Conservation (phyloP, 371 early-diverging fungal genomes). For the Mortierella sp. region DNA sequence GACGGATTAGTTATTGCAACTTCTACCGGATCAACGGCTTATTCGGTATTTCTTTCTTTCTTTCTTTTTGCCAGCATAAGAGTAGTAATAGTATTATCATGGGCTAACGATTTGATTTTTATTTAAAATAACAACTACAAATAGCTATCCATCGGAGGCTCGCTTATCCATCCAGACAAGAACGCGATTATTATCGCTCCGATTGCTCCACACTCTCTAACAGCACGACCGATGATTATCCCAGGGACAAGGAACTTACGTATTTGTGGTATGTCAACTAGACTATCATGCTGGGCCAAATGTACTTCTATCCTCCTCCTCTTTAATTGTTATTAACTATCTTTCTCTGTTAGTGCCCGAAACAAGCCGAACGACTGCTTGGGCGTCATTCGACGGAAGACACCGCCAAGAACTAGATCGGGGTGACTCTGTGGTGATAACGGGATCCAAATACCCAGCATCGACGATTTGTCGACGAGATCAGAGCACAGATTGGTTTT, state of each 20-base stretch:
- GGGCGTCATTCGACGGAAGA: constrained; percentile 73
- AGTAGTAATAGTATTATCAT: background rate
- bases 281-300: background rate
- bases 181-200: constrained; percentile 64
- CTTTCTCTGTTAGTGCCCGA: constrained; percentile 36
- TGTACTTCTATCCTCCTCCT: background rate
- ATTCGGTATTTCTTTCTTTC: constrained; percentile 65
- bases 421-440: constrained; percentile 69
- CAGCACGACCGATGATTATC: constrained; percentile 70
- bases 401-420: constrained; percentile 63
- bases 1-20: constrained; percentile 92
- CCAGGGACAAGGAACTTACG: constrained; percentile 59
- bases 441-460: constrained; percentile 66
- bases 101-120: background rate
- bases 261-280: constrained; percentile 41
- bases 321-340: background rate
- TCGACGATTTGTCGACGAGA: constrained; percentile 71
- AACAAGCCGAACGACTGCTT: constrained; percentile 55
- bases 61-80: background rate
- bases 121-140: background rate
- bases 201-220: constrained; percentile 70
- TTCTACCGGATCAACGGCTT: constrained; percentile 95
- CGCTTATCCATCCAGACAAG: constrained; percentile 70
- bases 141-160: constrained; percentile 66
- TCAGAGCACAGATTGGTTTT: constrained; percentile 65